Evolutionary conservation across 1,139 yeast genomes (phyloP).

Genomic region (Candida sanyaensis): DNA sequence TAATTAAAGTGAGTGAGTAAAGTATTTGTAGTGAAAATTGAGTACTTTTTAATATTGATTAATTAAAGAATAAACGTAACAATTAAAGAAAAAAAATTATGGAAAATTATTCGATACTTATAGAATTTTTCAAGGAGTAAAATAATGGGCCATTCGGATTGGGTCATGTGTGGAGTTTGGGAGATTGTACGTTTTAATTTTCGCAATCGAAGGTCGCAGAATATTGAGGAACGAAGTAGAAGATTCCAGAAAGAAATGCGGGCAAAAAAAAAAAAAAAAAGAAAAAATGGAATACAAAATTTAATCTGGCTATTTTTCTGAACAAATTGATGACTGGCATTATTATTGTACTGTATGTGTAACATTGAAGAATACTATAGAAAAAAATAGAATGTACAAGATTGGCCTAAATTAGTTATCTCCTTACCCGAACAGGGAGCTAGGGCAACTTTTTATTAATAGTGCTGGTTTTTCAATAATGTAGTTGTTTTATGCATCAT

Average conservation of each 20-base stretch:
- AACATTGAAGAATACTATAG: too few relatives aligned
- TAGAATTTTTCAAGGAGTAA: not conserved
- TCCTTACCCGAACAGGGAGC: too few relatives aligned
- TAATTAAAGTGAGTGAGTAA: not conserved
- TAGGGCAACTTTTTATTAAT: too few relatives aligned
- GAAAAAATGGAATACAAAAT: not conserved
- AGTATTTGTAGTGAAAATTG: not conserved
- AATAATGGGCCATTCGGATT: not conserved
- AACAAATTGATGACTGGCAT: too few relatives aligned
- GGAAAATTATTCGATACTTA: not conserved
- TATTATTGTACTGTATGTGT: too few relatives aligned
- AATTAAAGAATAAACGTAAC: not conserved
- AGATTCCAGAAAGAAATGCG: conserved; percentile 3
- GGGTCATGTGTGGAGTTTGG: not conserved
- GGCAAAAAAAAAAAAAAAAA: not conserved
- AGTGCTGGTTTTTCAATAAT: too few relatives aligned
- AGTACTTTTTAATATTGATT: not conserved
- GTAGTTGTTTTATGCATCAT: too few relatives aligned
- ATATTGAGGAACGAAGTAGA: not conserved
- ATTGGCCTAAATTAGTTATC: too few relatives aligned
- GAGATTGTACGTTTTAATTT: not conserved
- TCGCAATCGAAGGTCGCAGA: conserved; percentile 9
- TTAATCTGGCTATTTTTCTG: not conserved
- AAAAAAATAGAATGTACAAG: too few relatives aligned
- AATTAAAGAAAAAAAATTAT: not conserved